These are phyloP conservation scores for Rhizopus arrhizus DNA, from an alignment of 371 early-diverging fungal species.

Conservation along the genomic window DNA sequence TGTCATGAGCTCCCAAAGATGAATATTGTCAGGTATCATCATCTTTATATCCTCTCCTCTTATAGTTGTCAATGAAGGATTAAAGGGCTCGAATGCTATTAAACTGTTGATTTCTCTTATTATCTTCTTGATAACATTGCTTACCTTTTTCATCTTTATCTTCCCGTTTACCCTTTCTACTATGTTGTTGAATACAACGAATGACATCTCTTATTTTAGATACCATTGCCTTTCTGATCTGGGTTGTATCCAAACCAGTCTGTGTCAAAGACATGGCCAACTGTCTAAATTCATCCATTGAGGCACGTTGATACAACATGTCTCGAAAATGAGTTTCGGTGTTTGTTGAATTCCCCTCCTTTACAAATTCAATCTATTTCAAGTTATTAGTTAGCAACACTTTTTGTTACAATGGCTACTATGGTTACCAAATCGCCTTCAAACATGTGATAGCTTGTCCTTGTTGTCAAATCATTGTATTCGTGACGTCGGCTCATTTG, in stretches of 20 bases:
- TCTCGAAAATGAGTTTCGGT: constrained; percentile 66
- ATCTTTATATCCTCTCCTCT: constrained; percentile 56
- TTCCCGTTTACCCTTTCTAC: constrained; percentile 21
- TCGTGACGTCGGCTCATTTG: constrained; percentile 76
- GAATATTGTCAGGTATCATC: constrained; percentile 67
- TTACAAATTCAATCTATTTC: constrained; percentile 61
- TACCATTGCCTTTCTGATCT: constrained; percentile 71
- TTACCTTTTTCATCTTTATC: constrained; percentile 17
- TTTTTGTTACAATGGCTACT: neutral
- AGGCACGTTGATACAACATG: constrained; percentile 74
- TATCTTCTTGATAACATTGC: neutral
- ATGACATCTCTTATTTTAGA: constrained; percentile 68
- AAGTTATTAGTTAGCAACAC: constrained; percentile 1
- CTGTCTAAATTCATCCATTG: constrained; percentile 73
- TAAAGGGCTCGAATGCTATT: constrained; percentile 27
- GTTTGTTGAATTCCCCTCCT: constrained; percentile 62
- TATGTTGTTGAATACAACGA: constrained; percentile 62
- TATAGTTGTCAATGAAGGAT: constrained; percentile 19
- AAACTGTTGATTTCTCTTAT: neutral
- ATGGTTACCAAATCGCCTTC: constrained; percentile 54
- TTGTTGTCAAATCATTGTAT: constrained; percentile 68
- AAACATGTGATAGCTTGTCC: constrained; percentile 63
- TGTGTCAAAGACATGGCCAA: constrained; percentile 49
- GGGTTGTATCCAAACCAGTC: constrained; percentile 50
- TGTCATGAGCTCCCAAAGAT: constrained; percentile 75